Conservation (phyloP, 257 asterid species). For the Penstemon barbatus region DNA sequence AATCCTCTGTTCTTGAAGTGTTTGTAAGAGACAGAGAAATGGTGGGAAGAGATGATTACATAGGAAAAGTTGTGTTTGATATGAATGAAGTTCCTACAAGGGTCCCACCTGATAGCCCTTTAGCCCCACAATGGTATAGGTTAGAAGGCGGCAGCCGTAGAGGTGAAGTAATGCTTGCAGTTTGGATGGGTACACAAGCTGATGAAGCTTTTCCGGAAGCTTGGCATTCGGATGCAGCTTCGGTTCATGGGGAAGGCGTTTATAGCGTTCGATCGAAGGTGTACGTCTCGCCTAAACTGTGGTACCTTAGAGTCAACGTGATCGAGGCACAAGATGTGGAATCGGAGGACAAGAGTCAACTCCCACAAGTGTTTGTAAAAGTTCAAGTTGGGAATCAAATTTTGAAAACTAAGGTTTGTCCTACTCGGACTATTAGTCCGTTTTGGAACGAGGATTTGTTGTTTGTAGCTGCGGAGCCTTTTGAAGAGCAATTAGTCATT, state of each 20-base stretch:
- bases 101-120: slow-evolving; percentile 70
- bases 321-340: slow-evolving; percentile 73
- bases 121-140: slow-evolving; percentile 81
- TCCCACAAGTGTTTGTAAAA: slow-evolving; percentile 51
- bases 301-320: slow-evolving; percentile 66
- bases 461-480: slow-evolving; percentile 60
- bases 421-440: slow-evolving; percentile 43
- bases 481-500: slow-evolving; percentile 49
- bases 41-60: slow-evolving; percentile 51
- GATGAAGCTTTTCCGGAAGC: slow-evolving; percentile 75
- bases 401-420: slow-evolving; percentile 45
- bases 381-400: slow-evolving; percentile 58
- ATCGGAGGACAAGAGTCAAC: slow-evolving; percentile 51
- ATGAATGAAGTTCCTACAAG: slow-evolving; percentile 61
- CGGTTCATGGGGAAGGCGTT: slow-evolving; percentile 59
- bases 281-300: slow-evolving; percentile 70
- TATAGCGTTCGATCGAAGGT: slow-evolving; percentile 65
- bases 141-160: slow-evolving; percentile 40
- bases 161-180: slow-evolving; percentile 77
- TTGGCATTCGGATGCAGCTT: slow-evolving; percentile 66
- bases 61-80: slow-evolving; percentile 62
- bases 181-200: slow-evolving; percentile 82
- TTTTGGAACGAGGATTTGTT: slow-evolving; percentile 58
- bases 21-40: slow-evolving; percentile 50
- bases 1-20: slow-evolving; percentile 55